Percentiles rank a stretch among this genome's conserved stretches.
phyloP scores from a whole-genome alignment of 176 grass and related monocot species.

The Avena sativa region DNA sequence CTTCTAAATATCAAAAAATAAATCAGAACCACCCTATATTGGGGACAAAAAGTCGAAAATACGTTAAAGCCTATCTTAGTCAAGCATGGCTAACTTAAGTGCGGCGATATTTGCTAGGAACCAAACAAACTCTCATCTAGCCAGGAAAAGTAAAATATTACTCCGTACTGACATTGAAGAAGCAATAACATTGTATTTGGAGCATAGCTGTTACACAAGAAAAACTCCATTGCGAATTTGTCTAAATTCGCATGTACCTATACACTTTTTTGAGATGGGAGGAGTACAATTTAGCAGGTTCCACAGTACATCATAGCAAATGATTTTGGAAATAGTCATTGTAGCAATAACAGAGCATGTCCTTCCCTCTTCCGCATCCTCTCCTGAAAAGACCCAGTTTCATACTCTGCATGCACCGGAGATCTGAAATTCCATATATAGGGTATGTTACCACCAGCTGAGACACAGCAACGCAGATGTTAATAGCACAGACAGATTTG shows the following conservation, averaged over 20 bases:
- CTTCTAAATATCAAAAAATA: too few species aligned
- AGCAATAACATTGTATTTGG: background rate
- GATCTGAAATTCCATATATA: slow-evolving; percentile 5
- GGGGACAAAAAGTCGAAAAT: too few species aligned
- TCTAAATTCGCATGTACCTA: too few species aligned
- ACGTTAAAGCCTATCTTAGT: too few species aligned
- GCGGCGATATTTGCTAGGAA: background rate
- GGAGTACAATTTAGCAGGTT: background rate
- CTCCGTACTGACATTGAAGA: background rate
- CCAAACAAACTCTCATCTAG: background rate
- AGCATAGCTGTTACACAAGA: background rate
- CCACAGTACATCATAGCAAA: background rate
- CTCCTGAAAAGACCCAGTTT: background rate
- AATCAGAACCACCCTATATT: too few species aligned
- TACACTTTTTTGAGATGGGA: too few species aligned
- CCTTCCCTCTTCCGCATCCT: background rate
- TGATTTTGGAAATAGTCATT: background rate
- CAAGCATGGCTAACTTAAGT: background rate
- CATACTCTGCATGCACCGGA: background rate
- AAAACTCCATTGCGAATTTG: background rate
- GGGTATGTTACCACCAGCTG: background rate
- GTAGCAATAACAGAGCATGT: background rate
- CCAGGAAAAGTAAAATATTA: background rate
- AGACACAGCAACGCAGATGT: background rate
- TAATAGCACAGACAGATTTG: background rate